Conservation (phyloP, 345 rosid species). For the Turnera subulata region DNA sequence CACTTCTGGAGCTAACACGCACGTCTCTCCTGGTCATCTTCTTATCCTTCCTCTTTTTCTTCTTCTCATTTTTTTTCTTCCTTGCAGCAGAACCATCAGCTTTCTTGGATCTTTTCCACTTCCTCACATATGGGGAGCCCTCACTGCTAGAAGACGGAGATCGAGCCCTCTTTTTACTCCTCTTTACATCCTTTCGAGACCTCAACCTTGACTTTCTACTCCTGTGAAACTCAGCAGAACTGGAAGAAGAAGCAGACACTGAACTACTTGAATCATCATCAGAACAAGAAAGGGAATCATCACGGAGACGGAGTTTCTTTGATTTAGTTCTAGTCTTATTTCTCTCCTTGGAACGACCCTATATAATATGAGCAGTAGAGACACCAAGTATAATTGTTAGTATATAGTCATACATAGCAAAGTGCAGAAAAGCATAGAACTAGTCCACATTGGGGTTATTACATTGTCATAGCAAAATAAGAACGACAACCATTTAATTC, state of each 20-base stretch:
- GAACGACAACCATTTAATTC: not conserved
- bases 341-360: constrained; percentile 55
- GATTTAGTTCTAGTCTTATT: constrained; percentile 42
- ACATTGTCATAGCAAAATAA: no score
- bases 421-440: not conserved
- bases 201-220: constrained; percentile 45
- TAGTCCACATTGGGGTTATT: no score
- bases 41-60: constrained; percentile 23
- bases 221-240: constrained; percentile 48
- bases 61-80: constrained; percentile 27
- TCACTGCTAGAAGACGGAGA: constrained; percentile 43
- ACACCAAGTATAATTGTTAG: no score
- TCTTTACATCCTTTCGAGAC: constrained; percentile 33
- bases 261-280: constrained; percentile 39
- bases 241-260: constrained; percentile 39
- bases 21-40: constrained; percentile 42
- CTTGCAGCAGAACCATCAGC: constrained; percentile 21
- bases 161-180: constrained; percentile 48
- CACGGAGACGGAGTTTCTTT: constrained; percentile 43
- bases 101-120: constrained; percentile 39
- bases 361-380: constrained; percentile 4
- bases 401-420: not conserved
- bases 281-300: constrained; percentile 39
- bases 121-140: constrained; percentile 30
- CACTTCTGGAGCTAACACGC: constrained; percentile 38